These are phyloP conservation scores for Leishmania mexicana DNA, from an alignment of 208 protist genomes.

Conservation along the genomic window DNA sequence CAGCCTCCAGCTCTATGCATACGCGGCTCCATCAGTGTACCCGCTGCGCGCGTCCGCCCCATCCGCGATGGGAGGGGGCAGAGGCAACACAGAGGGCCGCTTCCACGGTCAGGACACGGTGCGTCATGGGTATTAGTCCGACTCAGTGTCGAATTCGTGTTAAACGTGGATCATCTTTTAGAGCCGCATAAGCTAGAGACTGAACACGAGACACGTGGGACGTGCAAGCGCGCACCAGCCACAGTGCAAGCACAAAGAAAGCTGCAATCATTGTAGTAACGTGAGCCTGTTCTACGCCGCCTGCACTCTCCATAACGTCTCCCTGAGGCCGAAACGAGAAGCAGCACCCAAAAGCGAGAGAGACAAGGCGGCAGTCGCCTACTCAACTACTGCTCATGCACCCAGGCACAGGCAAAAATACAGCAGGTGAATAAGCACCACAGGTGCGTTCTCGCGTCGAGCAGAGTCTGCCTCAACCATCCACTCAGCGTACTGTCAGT, in stretches of 20 bases:
- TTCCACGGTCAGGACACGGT: slow-evolving; percentile 36
- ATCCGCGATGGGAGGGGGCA: neutral
- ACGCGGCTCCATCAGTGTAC: neutral
- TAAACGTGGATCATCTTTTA: slow-evolving; percentile 38
- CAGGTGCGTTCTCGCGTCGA: neutral
- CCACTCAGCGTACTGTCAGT: slow-evolving; percentile 1
- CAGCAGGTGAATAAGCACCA: neutral
- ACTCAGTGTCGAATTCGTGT: slow-evolving; percentile 50
- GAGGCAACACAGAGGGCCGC: slow-evolving; percentile 9
- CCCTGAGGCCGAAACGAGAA: neutral
- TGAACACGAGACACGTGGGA: neutral
- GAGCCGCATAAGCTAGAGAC: neutral
- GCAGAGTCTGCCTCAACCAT: neutral
- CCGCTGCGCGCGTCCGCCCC: neutral
- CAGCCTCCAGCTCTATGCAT: neutral
- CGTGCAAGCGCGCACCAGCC: neutral
- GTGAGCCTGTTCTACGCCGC: neutral
- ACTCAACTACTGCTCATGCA: neutral
- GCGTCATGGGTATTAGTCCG: slow-evolving; percentile 35
- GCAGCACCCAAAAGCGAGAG: neutral
- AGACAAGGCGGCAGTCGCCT: neutral
- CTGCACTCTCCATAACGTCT: neutral
- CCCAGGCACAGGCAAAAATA: neutral
- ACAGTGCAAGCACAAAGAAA: neutral
- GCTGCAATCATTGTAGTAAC: neutral